Evolutionary conservation across 768 basidiomycete species (phyloP).

Genomic region (Russula abietina): DNA sequence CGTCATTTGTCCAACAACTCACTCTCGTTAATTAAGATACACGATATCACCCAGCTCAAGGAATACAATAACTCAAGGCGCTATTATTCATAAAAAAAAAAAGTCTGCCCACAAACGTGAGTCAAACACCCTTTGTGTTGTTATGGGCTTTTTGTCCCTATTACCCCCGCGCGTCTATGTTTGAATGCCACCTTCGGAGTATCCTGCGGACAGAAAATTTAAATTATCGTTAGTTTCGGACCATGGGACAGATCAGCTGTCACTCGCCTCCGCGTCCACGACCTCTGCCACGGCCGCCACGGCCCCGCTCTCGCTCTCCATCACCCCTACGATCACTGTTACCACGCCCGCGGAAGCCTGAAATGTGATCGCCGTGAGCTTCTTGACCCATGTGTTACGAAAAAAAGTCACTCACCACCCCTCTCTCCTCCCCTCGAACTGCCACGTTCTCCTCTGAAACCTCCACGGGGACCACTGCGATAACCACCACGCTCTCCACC

Average conservation of each 20-base stretch:
- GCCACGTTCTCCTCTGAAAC: constrained; percentile 31
- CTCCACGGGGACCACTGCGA: constrained; percentile 42
- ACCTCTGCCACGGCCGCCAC: constrained; percentile 30
- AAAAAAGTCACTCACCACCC: constrained; percentile 14
- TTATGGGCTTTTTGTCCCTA: constrained; percentile 2
- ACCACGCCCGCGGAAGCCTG: constrained; percentile 27
- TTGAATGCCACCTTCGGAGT: constrained; percentile 20
- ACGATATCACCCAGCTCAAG: constrained; percentile 2
- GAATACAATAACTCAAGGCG: background rate
- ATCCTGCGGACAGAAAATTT: constrained; percentile 3
- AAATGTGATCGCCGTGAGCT: background rate
- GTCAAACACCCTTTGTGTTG: no score
- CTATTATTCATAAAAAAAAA: constrained; percentile 19
- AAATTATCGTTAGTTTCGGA: background rate
- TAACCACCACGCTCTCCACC: constrained; percentile 24
- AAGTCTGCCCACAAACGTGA: background rate
- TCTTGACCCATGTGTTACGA: background rate
- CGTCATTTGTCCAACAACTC: background rate
- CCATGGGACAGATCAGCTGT: background rate
- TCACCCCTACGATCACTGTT: constrained; percentile 32
- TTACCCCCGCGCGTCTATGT: constrained; percentile 11
- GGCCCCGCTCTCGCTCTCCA: constrained; percentile 27
- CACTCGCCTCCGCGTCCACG: constrained; percentile 30
- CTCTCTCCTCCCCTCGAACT: constrained; percentile 29
- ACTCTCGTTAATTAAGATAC: background rate